phyloP scores from a whole-genome alignment of 139 green algal species.

The Auxenochlorella pyrenoidosa region DNA sequence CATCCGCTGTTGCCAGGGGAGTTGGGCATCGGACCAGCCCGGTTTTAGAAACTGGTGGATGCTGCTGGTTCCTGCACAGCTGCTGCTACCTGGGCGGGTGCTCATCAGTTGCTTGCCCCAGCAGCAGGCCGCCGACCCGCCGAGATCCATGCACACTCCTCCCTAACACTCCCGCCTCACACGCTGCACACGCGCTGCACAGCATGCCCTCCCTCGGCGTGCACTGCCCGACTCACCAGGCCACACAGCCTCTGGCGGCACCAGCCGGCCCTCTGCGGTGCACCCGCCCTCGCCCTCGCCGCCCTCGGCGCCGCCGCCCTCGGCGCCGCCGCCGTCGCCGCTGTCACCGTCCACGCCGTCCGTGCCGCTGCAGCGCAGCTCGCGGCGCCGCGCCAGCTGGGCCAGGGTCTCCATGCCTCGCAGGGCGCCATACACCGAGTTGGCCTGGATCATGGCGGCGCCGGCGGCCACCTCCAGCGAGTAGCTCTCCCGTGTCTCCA shows the following conservation, averaged over 20 bases:
- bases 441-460: constrained; percentile 30
- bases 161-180: too few relatives aligned
- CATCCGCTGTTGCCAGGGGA: neutral
- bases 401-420: constrained; percentile 63
- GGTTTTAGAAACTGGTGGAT: too few relatives aligned
- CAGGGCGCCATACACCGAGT: constrained; percentile 61
- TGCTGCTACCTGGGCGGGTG: too few relatives aligned
- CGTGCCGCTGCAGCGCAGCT: neutral
- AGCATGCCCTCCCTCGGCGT: neutral
- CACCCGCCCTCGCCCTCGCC: neutral
- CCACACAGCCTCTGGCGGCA: neutral
- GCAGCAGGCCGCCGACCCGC: too few relatives aligned
- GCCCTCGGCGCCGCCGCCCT: neutral
- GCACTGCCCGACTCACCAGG: neutral
- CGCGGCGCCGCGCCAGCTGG: constrained; percentile 56
- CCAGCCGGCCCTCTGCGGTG: neutral
- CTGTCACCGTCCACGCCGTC: neutral
- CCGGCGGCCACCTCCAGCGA: constrained; percentile 40
- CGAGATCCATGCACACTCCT: too few relatives aligned
- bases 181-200: too few relatives aligned
- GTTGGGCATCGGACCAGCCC: too few relatives aligned
- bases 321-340: neutral
- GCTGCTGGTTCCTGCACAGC: too few relatives aligned
- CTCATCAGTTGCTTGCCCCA: too few relatives aligned
- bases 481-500: constrained; percentile 62